phyloP scores from a whole-genome alignment of 257 asterid species.

The Solanum chmielewskii region DNA sequence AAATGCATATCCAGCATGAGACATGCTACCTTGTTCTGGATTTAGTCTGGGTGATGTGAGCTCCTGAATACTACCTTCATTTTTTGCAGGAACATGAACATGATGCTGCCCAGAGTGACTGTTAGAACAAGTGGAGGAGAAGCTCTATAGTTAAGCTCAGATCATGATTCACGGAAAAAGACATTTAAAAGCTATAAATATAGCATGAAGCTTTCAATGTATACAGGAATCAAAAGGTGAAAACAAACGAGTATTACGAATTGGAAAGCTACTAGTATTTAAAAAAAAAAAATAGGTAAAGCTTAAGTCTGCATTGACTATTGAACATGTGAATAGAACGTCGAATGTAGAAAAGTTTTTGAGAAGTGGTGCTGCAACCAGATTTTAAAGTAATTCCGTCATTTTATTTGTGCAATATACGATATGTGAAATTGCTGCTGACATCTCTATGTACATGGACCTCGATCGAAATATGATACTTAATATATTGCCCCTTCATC shows the following conservation, averaged over 20 bases:
- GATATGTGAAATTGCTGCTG: neutral
- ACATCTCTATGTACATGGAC: neutral
- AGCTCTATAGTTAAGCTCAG: slow-evolving; percentile 7
- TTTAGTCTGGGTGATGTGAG: slow-evolving; percentile 63
- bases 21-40: slow-evolving; percentile 46
- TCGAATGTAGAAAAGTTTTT: neutral
- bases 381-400: neutral
- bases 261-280: neutral
- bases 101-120: slow-evolving; percentile 45
- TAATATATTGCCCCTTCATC: neutral
- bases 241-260: neutral
- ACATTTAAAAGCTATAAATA: neutral
- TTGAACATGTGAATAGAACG: neutral
- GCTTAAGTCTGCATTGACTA: neutral
- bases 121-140: slow-evolving; percentile 14
- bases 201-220: neutral
- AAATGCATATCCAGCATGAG: slow-evolving; percentile 39
- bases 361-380: neutral
- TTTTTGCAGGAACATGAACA: slow-evolving; percentile 26
- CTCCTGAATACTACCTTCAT: slow-evolving; percentile 38
- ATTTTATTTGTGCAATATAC: neutral
- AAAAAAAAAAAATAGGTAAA: neutral
- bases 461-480: neutral
- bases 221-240: neutral
- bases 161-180: neutral